Base-by-base conservation (phyloP, 148 eudicot genomes). In the Fallopia convolvulus region DNA sequence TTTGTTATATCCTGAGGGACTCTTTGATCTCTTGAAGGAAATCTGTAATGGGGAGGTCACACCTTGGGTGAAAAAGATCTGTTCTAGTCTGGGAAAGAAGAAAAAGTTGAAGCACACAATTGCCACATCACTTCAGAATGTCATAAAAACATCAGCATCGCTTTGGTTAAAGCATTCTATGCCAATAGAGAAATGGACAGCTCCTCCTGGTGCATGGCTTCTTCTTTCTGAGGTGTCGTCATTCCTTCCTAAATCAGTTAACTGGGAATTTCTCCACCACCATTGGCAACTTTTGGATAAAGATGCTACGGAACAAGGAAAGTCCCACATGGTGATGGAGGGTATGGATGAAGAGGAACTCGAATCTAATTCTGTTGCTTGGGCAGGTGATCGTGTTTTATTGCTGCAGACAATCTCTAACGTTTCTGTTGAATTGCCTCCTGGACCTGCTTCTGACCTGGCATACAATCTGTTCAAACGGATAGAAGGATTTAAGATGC, bases 131-230 rank as follows among this genome's bases (percentile, higher is more conserved):
- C 98, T 96, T 80, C 99, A 90, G 77, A 91, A 89, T 78, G 86
- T 91, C 44, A 91, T 96, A 74, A 85, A 55, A 47, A 82, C 84
- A 72, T 93, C 99, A 17, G 97, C 93, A 80, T 81, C 88, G 20
- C 75, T 87, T 32, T 93, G 99, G 98, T 81, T 90, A 76, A 83
- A 80, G 65, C 81, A 78, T 77, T 80, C 89, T 60, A 87, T 79
- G 93, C 90, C 93, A 20, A 91, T 96, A 79, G 94, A 91, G 81
- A 96, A 91, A 75, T 96, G 99, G 99, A 89, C 92, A 55, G 98
- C 99, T 52, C 97, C 99, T 76, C 88, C 92, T 60, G 99, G 99
- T 70, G 89, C 94, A 68, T 96, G 99, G 99, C 78, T 96, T 79
- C 90, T 96, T 80, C 82, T 96, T 73, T 91, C 97, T 44, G 92